Evolutionary conservation across 2,329 filamentous ascomycete species (phyloP).

Genomic region (Pseudogymnoascus sp.): DNA sequence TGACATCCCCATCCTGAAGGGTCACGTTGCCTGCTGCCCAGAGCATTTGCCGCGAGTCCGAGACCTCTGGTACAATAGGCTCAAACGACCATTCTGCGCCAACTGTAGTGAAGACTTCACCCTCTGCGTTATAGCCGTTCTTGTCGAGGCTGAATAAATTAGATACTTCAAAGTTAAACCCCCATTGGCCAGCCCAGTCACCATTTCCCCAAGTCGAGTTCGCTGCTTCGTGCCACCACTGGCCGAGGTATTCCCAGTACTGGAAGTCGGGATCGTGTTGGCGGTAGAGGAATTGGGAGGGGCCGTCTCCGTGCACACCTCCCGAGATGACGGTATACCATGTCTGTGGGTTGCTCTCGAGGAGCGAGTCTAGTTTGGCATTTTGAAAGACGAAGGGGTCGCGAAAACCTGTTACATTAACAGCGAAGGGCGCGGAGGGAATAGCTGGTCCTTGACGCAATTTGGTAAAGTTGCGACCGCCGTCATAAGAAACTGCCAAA

Average conservation of each 20-base stretch:
- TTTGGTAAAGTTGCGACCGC: slow-evolving; percentile 33
- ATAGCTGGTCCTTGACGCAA: slow-evolving; percentile 32
- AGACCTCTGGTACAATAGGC: slow-evolving; percentile 33
- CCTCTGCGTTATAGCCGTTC: slow-evolving; percentile 33
- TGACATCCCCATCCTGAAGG: slow-evolving; percentile 23
- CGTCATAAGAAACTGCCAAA: slow-evolving; percentile 33
- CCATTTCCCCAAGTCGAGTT: slow-evolving; percentile 32
- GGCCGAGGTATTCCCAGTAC: slow-evolving; percentile 31
- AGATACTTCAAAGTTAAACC: slow-evolving; percentile 39
- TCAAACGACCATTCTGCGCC: slow-evolving; percentile 37
- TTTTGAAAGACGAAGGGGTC: slow-evolving; percentile 37
- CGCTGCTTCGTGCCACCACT: slow-evolving; percentile 35
- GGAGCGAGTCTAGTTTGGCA: slow-evolving; percentile 29
- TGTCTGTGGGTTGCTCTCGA: slow-evolving; percentile 29
- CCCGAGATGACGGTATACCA: slow-evolving; percentile 35
- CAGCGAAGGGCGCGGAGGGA: slow-evolving; percentile 32
- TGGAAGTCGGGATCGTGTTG: slow-evolving; percentile 32
- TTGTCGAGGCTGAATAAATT: slow-evolving; percentile 36
- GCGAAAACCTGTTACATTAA: slow-evolving; percentile 36
- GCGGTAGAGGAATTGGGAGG: slow-evolving; percentile 34
- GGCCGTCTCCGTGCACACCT: slow-evolving; percentile 33
- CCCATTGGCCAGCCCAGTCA: slow-evolving; percentile 31
- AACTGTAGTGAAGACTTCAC: slow-evolving; percentile 34
- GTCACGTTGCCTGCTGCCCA: slow-evolving; percentile 34
- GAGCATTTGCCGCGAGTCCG: slow-evolving; percentile 34